Conservation (phyloP, 768 basidiomycete species). For the Amanita brunnescens region DNA sequence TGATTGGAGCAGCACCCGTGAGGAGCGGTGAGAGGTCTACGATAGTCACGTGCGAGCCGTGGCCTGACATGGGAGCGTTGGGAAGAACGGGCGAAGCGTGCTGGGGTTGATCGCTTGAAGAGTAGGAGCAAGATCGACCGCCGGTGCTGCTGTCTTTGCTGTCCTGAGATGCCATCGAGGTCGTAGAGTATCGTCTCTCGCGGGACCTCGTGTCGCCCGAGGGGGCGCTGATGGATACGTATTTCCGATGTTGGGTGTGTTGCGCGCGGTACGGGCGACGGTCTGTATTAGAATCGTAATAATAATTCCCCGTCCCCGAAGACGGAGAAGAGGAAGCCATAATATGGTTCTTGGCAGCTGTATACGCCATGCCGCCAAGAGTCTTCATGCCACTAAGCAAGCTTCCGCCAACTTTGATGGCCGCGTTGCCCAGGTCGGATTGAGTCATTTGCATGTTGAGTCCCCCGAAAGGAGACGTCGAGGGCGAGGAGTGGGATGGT, state of each 20-base stretch:
- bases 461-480: conserved; percentile 5
- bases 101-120: conserved; percentile 6
- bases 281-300: no score
- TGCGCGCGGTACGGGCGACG: no score
- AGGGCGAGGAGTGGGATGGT: conserved; percentile 4
- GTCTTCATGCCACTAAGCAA: conserved; percentile 58
- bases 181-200: conserved; percentile 14
- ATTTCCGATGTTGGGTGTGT: no score
- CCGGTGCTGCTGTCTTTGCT: no score
- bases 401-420: conserved; percentile 50
- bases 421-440: conserved; percentile 34
- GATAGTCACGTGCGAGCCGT: conserved; percentile 43
- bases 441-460: conserved; percentile 8
- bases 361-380: conserved; percentile 51
- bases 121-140: conserved; percentile 3
- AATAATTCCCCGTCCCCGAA: no score
- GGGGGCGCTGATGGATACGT: conserved; percentile 12
- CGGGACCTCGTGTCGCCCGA: conserved; percentile 9
- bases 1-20: conserved; percentile 12
- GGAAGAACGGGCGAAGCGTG: conserved; percentile 14
- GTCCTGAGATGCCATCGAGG: conserved; percentile 6
- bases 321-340: conserved; percentile 9
- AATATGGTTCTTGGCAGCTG: conserved; percentile 34
- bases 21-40: conserved; percentile 39
- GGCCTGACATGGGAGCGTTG: conserved; percentile 14